These are phyloP conservation scores for Brassica napus DNA, from an alignment of 345 rosid species.

Conservation along the genomic window Da-Ae NC_063434.1:8949501-8950000, in stretches of 20 bases:
- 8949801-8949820: slow-evolving; percentile 87
- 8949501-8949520: background rate
- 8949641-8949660: background rate
- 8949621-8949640: background rate
- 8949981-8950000: slow-evolving; percentile 38
- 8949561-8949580: slow-evolving; percentile 5
- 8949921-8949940: slow-evolving; percentile 35
- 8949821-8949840: slow-evolving; percentile 79
- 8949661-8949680: background rate
- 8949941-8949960: slow-evolving; percentile 34
- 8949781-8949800: slow-evolving; percentile 71
- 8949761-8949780: slow-evolving; percentile 95
- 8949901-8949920: slow-evolving; percentile 87
- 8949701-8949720: slow-evolving; percentile 27
- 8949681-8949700: slow-evolving; percentile 1
- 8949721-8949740: slow-evolving; percentile 50
- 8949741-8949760: slow-evolving; percentile 75
- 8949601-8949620: background rate
- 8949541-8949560: background rate
- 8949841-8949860: background rate
- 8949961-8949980: slow-evolving; percentile 27
- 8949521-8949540: background rate
- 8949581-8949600: background rate
- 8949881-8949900: slow-evolving; percentile 71
- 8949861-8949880: background rate